Base-by-base conservation (phyloP, 768 basidiomycete genomes). In the Tulasnella sp. region DNA sequence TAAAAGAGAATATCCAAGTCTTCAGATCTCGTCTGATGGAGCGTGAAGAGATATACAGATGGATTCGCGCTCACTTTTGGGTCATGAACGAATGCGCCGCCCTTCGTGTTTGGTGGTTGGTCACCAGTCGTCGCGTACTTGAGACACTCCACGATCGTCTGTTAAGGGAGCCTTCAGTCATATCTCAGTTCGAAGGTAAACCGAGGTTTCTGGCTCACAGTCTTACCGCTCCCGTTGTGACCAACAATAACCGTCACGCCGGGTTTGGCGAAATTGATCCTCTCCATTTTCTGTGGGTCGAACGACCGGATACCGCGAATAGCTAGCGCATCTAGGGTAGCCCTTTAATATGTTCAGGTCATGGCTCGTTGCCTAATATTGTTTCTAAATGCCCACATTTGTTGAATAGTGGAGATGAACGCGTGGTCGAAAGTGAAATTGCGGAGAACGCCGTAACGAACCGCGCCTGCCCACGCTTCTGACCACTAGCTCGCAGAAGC, bases 81-180 rank as follows among this genome's bases (percentile, higher is more conserved):
- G 72, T 99, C 96, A 70, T 99, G 96, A 2, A 99, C 74, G 71
- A 98, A 99, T 0, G 96, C 96, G n/a, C 94, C 96, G 30, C 94
- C 94, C 62, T 92, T 91, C 22, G 93, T 91, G 68, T 94, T 94
- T 1, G 96, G 90, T 0, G 96, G 96, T 65, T 98, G 87, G 70
- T 98, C 94, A 27, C 96, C 96, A 0, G 96, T 99, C 0, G 96
- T 96, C 10, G 91, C 92, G 69, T 99, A 99, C 75, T 98, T 98
- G 70, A 99, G 80, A 73, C 94, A 98, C 76, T 99, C 96, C 71
- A 99, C 98, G 68, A 98, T 88, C 0, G 94, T 99, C 76, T 77
- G 64, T 38, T 21, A 5, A 15, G 15, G 10, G 17, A 27, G 34
- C 27, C 2, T 42, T 19, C 30, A 29, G 30, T 45, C n/a, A n/a